Percentiles rank a stretch among this genome's conserved stretches.
These are phyloP conservation scores for Ensete glaucum DNA, from an alignment of 176 grass and related monocot genomes.

Conservation along the genomic window DNA sequence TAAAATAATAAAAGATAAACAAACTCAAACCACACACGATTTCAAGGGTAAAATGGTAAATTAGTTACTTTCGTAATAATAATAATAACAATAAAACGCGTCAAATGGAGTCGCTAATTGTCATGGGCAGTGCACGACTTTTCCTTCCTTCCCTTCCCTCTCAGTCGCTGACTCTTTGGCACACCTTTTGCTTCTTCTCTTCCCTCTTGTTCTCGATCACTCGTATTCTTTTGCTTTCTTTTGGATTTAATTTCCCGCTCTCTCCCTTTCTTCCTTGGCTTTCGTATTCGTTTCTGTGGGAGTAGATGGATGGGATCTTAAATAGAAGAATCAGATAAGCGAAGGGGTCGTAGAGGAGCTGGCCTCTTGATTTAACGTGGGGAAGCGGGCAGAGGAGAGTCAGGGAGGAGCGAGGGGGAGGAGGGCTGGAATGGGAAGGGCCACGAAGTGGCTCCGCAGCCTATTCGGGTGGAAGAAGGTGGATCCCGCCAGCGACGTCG, in stretches of 20 bases:
- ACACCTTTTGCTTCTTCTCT: too few relatives aligned
- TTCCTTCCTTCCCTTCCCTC: too few relatives aligned
- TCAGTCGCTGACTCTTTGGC: background rate
- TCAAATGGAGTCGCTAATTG: too few relatives aligned
- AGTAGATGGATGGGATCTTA: too few relatives aligned
- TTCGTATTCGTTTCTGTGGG: background rate
- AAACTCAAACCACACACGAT: too few relatives aligned
- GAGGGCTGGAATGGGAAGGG: conserved; percentile 43
- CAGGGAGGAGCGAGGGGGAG: background rate
- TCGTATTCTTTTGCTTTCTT: background rate
- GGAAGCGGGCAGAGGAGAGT: background rate
- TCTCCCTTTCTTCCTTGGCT: background rate
- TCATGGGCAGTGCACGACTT: too few relatives aligned
- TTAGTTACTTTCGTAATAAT: too few relatives aligned
- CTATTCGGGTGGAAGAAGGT: conserved; percentile 62
- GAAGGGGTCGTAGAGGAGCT: background rate
- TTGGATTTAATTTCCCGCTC: background rate
- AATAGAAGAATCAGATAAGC: background rate
- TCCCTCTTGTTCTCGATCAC: too few relatives aligned
- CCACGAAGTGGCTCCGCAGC: conserved; percentile 59
- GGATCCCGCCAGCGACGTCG: conserved; percentile 3
- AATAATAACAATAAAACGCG: too few relatives aligned
- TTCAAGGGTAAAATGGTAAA: too few relatives aligned
- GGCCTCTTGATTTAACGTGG: background rate
- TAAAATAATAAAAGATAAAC: too few relatives aligned